Base-by-base conservation (phyloP, 2,329 filamentous ascomycete species). In the Incumbomyces delicatus region DNA sequence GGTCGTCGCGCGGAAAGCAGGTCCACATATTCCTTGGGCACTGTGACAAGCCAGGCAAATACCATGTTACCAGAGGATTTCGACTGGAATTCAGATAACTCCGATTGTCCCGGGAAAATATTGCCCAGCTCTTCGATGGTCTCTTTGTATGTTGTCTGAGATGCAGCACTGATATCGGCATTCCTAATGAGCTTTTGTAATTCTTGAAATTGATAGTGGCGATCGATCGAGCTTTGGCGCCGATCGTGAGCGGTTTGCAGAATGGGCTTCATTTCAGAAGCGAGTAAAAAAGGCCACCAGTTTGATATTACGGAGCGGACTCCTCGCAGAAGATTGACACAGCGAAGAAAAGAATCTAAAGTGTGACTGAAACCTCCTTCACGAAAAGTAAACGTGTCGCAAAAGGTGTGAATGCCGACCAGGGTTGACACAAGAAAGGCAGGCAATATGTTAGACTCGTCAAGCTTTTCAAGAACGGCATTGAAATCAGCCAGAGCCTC, bases 381-480 rank as follows among this genome's bases (percentile, higher is more conserved):
- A 34, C 69, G 62, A 44, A 66, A 61, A 47, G 60, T 51, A 1
- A 75, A 60, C 2, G 67, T 67, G 45, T 77, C 72, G 53, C 67
- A 72, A 3, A 77, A 63, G 33, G 51, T 27, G 33, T 56, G 53
- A 10, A 51, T 13, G 5, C 44, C 53, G 11, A 57, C 17, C 37
- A 54, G 40, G 14, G 50, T 45, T 17, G 55, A 53, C 41, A 54
- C 54, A 2, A 56, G 33, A 34, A 57, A 50, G 30, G 52, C 49
- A n/a, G 42, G 48, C 4, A 48, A 36, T 22, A 49, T 54, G 37
- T 52, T 56, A 6, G 50, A 47, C 13, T 27, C 22, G 22, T 51
- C 44, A n/a, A 55, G 44, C 45, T 48, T 40, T 17, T 50, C 27
- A 2, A 46, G 31, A 7, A 38, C 31, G 12, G 45, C 33, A 16